Conservation (phyloP, 2,329 filamentous ascomycete genomes). For the Chalaropsis ovoidea region DNA sequence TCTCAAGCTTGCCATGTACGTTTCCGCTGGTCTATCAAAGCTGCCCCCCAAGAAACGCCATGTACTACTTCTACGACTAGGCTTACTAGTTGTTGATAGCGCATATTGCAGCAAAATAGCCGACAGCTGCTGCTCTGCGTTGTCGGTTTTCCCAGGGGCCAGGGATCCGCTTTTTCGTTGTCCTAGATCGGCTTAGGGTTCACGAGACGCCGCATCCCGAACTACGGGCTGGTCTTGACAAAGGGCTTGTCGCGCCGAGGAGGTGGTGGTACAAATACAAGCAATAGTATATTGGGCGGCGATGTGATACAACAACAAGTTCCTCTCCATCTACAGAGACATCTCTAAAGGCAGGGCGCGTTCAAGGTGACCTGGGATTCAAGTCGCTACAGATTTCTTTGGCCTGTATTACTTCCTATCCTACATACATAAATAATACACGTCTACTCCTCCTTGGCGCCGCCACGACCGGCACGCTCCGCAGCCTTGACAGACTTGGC, state of each 20-base stretch:
- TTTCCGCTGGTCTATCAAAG: slow-evolving; percentile 7
- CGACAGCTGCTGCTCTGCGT: background rate
- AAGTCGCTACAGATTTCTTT: slow-evolving; percentile 1
- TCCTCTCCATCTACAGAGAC: no score
- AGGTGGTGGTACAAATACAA: background rate
- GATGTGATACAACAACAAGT: no score
- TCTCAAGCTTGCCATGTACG: background rate
- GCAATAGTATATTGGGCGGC: background rate
- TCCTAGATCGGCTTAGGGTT: background rate
- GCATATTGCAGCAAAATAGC: background rate
- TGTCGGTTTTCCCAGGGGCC: background rate
- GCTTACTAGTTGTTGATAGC: slow-evolving; percentile 2
- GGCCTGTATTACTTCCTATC: slow-evolving; percentile 15
- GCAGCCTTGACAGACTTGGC: slow-evolving; percentile 76
- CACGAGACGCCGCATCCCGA: background rate
- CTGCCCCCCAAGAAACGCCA: background rate
- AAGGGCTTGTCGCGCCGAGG: background rate
- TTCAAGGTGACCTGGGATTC: background rate
- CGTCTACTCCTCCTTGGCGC: slow-evolving; percentile 60
- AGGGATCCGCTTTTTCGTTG: background rate
- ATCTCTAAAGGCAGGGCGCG: background rate
- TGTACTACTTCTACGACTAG: background rate
- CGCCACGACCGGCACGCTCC: slow-evolving; percentile 63
- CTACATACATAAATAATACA: background rate
- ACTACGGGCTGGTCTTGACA: background rate